A percentile compares a stretch with the other conserved stretches of the same genome.
Conservation (phyloP, 78 protist genomes). For the Thecamonas trahens region DNA sequence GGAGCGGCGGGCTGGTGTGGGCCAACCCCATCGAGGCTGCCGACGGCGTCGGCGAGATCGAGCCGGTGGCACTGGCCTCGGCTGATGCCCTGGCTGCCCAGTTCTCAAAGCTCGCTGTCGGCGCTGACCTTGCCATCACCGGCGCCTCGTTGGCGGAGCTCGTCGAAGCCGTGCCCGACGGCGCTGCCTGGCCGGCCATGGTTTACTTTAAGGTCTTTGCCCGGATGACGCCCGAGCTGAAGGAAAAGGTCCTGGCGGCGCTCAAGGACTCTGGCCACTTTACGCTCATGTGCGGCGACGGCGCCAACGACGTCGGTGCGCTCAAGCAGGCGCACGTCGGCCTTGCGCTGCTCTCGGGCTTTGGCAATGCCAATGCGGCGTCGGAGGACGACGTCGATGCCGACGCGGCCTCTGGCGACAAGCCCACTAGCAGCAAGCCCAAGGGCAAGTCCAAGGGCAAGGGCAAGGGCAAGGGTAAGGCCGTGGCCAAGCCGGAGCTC, state of each 20-base stretch:
- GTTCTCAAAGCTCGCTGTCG: not conserved
- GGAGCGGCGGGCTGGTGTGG: not conserved
- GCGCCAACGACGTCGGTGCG: slow-evolving; percentile 99
- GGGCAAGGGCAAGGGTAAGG: not conserved
- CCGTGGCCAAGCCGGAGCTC: not conserved
- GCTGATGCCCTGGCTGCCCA: not conserved
- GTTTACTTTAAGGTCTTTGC: slow-evolving; percentile 59
- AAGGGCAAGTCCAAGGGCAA: not conserved
- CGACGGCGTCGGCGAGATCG: not conserved
- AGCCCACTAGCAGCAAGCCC: not conserved
- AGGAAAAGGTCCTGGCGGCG: slow-evolving; percentile 25
- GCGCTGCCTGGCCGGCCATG: not conserved
- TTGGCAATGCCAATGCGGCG: slow-evolving; percentile 4
- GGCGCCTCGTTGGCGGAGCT: slow-evolving; percentile 27
- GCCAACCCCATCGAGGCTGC: no score
- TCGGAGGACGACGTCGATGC: not conserved
- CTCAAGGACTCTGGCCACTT: slow-evolving; percentile 55
- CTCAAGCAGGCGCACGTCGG: slow-evolving; percentile 95
- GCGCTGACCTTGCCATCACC: slow-evolving; percentile 39
- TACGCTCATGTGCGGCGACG: slow-evolving; percentile 98
- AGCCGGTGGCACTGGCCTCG: not conserved
- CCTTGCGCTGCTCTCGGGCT: slow-evolving; percentile 19
- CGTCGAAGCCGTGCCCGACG: not conserved
- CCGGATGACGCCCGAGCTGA: slow-evolving; percentile 72
- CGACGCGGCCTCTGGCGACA: not conserved